These are phyloP conservation scores for Tetrapisispora arboricola DNA, from an alignment of 805 yeast genomes.

Conservation along the genomic window DNA sequence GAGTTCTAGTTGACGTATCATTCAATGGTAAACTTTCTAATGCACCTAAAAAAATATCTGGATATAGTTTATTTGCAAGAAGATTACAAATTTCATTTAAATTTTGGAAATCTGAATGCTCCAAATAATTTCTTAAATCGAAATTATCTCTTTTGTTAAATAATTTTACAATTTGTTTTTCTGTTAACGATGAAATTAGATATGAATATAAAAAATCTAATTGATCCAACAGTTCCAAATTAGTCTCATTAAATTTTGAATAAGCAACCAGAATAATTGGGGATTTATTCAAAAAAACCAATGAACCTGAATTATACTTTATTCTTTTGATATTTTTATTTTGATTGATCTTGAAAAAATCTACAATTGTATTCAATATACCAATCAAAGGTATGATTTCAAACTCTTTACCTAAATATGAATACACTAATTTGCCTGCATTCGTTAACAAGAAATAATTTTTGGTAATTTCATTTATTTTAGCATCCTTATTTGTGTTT, in stretches of 20 bases:
- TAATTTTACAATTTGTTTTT: slow-evolving; percentile 59
- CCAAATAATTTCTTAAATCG: slow-evolving; percentile 67
- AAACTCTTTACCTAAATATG: slow-evolving; percentile 49
- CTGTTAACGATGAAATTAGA: slow-evolving; percentile 72
- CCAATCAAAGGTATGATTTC: slow-evolving; percentile 65
- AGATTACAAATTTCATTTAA: slow-evolving; percentile 52
- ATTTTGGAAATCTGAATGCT: slow-evolving; percentile 63
- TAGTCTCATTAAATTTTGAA: slow-evolving; percentile 45
- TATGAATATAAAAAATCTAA: slow-evolving; percentile 66
- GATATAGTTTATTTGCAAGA: slow-evolving; percentile 40
- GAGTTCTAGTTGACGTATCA: slow-evolving; percentile 44
- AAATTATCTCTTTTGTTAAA: slow-evolving; percentile 67
- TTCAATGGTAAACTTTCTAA: slow-evolving; percentile 53
- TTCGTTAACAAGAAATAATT: slow-evolving; percentile 71
- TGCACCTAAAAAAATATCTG: slow-evolving; percentile 55
- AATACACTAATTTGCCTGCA: slow-evolving; percentile 84
- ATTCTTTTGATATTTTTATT: slow-evolving; percentile 37
- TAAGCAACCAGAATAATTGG: slow-evolving; percentile 72
- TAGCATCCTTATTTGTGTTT: too few species aligned
- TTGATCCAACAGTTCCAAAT: slow-evolving; percentile 47
- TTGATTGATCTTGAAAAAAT: slow-evolving; percentile 45
- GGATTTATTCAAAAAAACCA: slow-evolving; percentile 49
- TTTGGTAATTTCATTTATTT: slow-evolving; percentile 30
- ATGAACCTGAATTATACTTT: slow-evolving; percentile 13
- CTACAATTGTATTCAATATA: slow-evolving; percentile 66